Conservation (phyloP, 1,139 yeast species). For the Yamadazyma jaroonii region DNA sequence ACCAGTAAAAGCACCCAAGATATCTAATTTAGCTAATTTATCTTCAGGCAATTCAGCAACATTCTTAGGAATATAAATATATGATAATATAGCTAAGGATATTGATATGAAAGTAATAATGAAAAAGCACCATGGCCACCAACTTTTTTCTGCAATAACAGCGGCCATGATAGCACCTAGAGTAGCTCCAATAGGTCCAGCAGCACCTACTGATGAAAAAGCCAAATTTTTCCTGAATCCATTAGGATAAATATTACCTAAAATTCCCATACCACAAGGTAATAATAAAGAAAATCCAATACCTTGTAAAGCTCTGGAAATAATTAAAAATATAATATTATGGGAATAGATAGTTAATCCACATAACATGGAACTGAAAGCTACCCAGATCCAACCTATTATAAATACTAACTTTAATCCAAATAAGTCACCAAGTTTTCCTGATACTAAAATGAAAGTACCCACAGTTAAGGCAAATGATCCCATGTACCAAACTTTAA, state of each 20-base stretch:
- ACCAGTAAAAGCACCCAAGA: conserved; percentile 45
- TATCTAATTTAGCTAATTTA: conserved; percentile 29
- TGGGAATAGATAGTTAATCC: conserved; percentile 46
- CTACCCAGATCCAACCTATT: conserved; percentile 44
- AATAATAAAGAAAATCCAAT: conserved; percentile 49
- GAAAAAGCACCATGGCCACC: conserved; percentile 58
- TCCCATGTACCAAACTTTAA: conserved; percentile 55
- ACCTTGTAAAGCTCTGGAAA: conserved; percentile 54
- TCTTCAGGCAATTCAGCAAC: conserved; percentile 8
- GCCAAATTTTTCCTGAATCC: conserved; percentile 50
- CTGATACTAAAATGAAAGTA: conserved; percentile 50
- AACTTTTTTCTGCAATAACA: conserved; percentile 35
- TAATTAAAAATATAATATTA: conserved; percentile 44
- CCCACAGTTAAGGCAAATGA: conserved; percentile 57
- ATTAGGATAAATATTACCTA: conserved; percentile 44
- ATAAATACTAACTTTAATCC: conserved; percentile 44
- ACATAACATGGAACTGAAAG: conserved; percentile 45
- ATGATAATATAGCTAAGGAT: conserved; percentile 25
- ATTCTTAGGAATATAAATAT: conserved; percentile 32
- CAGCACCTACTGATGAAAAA: conserved; percentile 51
- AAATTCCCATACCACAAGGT: conserved; percentile 18
- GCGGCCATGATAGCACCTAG: conserved; percentile 50
- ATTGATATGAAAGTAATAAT: conserved; percentile 37
- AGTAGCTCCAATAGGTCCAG: conserved; percentile 56
- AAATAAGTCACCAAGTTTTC: conserved; percentile 52